phyloP scores from a whole-genome alignment of 441 rosid genomes.

The Erysimum pusillum region DNA sequence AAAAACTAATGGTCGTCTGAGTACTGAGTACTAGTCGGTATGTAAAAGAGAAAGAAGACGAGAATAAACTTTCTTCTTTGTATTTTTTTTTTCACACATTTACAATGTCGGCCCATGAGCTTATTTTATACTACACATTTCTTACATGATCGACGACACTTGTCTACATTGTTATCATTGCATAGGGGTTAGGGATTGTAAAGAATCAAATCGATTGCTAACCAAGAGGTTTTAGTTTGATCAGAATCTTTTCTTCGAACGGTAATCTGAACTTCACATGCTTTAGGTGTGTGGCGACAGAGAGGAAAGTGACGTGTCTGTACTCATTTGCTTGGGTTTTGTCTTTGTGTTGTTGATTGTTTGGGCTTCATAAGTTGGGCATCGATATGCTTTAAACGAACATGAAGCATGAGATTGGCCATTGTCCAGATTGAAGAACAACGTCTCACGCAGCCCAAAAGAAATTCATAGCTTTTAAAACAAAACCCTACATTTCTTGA shows the following conservation, averaged over 20 bases:
- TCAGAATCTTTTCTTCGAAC: neutral
- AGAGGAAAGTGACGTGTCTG: neutral
- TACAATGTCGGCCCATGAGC: neutral
- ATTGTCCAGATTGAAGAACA: too few relatives aligned
- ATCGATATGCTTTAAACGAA: too few relatives aligned
- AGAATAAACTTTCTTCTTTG: constrained; percentile 13
- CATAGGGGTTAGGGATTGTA: neutral
- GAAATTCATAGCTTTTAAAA: too few relatives aligned
- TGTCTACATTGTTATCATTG: neutral
- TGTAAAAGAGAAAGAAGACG: constrained; percentile 6
- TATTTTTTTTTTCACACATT: neutral
- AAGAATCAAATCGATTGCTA: neutral
- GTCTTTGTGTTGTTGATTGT: neutral
- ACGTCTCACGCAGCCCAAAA: too few relatives aligned
- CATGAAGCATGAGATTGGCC: too few relatives aligned
- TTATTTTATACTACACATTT: neutral
- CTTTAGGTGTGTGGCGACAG: neutral
- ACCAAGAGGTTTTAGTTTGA: neutral
- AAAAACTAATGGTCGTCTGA: neutral
- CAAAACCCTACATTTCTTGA: neutral
- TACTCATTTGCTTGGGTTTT: neutral
- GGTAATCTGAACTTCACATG: neutral
- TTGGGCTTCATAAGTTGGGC: neutral
- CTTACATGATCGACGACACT: neutral
- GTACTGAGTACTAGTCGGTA: neutral